phyloP scores from a whole-genome alignment of 2,329 filamentous ascomycete genomes.

The Colletotrichum lupini region DNA sequence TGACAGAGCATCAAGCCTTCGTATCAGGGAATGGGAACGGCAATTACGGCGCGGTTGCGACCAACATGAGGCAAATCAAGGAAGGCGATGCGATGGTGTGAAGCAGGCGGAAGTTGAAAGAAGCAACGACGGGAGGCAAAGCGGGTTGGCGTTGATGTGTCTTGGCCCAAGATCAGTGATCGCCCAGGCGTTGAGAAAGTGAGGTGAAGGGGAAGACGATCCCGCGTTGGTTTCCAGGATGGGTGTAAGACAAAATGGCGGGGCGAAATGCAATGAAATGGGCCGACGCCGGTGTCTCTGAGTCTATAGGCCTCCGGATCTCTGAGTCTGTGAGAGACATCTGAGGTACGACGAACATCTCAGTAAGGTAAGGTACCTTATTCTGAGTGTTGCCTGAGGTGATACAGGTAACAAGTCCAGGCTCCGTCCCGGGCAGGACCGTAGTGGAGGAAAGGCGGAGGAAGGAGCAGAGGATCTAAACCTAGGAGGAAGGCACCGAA shows the following conservation, averaged over 20 bases:
- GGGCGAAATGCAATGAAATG: not conserved
- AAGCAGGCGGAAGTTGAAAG: constrained; percentile 7
- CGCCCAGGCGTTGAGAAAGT: not conserved
- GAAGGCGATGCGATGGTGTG: not conserved
- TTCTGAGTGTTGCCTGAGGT: not conserved
- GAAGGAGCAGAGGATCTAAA: not conserved
- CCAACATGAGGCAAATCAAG: not conserved
- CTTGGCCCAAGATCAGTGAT: not conserved
- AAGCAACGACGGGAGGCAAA: constrained; percentile 6
- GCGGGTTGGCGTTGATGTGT: not conserved
- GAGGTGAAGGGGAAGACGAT: not conserved
- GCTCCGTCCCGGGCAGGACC: not conserved
- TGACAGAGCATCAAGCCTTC: not conserved
- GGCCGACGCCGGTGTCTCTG: not conserved
- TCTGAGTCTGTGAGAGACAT: not conserved
- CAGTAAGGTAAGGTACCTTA: too few species aligned
- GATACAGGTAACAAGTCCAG: not conserved
- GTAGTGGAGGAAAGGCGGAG: not conserved
- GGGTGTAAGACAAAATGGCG: not conserved
- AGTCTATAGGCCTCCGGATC: not conserved
- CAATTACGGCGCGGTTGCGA: not conserved
- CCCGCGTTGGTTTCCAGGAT: not conserved
- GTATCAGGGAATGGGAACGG: not conserved
- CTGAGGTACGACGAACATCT: too few species aligned
- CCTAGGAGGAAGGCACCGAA: not conserved